Evolutionary conservation across 805 yeast genomes (phyloP).

Genomic region (Zygotorulaspora florentina): DNA sequence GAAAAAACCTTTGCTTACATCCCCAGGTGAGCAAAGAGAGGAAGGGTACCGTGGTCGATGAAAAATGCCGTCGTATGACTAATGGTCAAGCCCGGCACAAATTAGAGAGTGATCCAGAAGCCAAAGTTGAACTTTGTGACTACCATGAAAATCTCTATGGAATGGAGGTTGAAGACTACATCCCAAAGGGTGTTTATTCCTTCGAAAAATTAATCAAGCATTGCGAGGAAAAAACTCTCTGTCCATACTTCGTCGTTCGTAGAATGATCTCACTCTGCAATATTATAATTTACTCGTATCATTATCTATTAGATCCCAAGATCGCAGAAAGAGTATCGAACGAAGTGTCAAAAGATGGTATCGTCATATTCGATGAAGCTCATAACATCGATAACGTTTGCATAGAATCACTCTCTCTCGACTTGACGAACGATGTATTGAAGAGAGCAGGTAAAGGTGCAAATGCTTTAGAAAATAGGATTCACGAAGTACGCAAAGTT

Average conservation of each 20-base stretch:
- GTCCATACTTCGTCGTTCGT: constrained; percentile 97
- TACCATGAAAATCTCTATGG: constrained; percentile 88
- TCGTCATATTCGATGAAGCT: constrained; percentile 96
- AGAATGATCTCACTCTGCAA: constrained; percentile 96
- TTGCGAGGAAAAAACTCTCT: constrained; percentile 74
- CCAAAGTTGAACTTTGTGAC: constrained; percentile 63
- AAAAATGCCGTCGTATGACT: constrained; percentile 90
- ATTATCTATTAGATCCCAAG: constrained; percentile 92
- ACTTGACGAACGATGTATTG: constrained; percentile 83
- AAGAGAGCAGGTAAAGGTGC: constrained; percentile 89
- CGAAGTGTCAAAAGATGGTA: constrained; percentile 87
- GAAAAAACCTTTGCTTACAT: constrained; percentile 91
- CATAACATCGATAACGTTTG: constrained; percentile 98
- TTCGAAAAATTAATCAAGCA: constrained; percentile 77
- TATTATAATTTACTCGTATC: constrained; percentile 92
- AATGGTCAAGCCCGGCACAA: constrained; percentile 79
- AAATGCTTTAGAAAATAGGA: constrained; percentile 65
- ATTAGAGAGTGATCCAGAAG: constrained; percentile 55
- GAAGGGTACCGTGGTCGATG: constrained; percentile 92
- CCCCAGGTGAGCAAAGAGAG: constrained; percentile 83
- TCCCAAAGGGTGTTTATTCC: constrained; percentile 92
- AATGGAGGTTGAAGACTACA: constrained; percentile 78
- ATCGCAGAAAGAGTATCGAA: constrained; percentile 92
- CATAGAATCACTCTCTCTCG: constrained; percentile 89
- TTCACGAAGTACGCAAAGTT: constrained; percentile 76